phyloP scores from a whole-genome alignment of 2,329 filamentous ascomycete species.

The Aspergillus sp. region DNA sequence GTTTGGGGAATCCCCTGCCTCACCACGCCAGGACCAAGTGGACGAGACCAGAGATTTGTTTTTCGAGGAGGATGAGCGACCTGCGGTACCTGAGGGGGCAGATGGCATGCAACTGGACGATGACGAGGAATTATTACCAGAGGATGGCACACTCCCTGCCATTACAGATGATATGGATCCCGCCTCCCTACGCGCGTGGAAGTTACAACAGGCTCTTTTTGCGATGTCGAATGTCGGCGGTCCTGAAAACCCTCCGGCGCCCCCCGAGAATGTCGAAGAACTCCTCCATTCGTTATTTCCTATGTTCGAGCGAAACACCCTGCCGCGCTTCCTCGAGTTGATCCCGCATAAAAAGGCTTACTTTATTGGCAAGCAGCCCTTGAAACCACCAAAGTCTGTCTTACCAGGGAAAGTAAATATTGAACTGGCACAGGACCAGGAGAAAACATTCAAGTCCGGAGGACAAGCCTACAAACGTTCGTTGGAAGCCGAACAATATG shows the following conservation, averaged over 20 bases:
- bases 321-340: slow-evolving; percentile 77
- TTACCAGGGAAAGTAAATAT: slow-evolving; percentile 85
- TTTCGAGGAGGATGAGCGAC: slow-evolving; percentile 30
- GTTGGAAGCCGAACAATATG: slow-evolving; percentile 56
- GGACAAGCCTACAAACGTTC: slow-evolving; percentile 57
- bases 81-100: slow-evolving; percentile 2
- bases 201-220: slow-evolving; percentile 48
- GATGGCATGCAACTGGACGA: slow-evolving; percentile 27
- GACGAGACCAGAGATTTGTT: slow-evolving; percentile 35
- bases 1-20: slow-evolving; percentile 46
- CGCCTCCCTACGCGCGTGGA: slow-evolving; percentile 43
- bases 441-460: slow-evolving; percentile 78
- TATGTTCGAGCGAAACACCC: slow-evolving; percentile 70
- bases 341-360: slow-evolving; percentile 77
- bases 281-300: slow-evolving; percentile 79
- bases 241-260: slow-evolving; percentile 64
- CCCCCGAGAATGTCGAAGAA: slow-evolving; percentile 71
- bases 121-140: slow-evolving; percentile 26
- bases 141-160: slow-evolving; percentile 28
- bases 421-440: slow-evolving; percentile 81
- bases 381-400: slow-evolving; percentile 77
- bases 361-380: slow-evolving; percentile 74
- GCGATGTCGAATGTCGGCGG: slow-evolving; percentile 45
- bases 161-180: slow-evolving; percentile 43
- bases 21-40: slow-evolving; percentile 31